phyloP scores from a whole-genome alignment of 2,329 filamentous ascomycete genomes.

The Didymella lethalis region DNA sequence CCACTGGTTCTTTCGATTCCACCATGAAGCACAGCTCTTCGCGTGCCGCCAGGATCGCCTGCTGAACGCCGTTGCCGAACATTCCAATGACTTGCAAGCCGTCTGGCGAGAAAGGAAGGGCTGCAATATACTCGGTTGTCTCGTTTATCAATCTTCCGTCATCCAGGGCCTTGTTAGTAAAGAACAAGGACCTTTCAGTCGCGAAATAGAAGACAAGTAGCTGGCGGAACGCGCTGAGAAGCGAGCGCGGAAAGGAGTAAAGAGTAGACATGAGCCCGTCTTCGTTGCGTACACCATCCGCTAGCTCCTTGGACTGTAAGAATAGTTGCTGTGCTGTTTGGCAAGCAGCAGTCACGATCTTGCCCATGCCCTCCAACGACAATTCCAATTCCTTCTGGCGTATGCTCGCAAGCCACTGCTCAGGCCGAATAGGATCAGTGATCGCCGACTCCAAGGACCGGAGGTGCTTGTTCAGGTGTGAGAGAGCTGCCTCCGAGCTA shows the following conservation, averaged over 20 bases:
- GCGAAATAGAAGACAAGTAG: constrained; percentile 39
- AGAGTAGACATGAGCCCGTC: constrained; percentile 35
- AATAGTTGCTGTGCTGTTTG: constrained; percentile 23
- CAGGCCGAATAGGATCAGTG: background rate
- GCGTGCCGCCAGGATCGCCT: constrained; percentile 26
- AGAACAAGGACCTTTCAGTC: constrained; percentile 37
- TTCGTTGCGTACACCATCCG: constrained; percentile 38
- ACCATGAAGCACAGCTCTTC: constrained; percentile 42
- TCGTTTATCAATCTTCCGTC: background rate
- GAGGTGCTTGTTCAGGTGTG: constrained; percentile 35
- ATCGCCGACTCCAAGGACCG: background rate
- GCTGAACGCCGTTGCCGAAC: constrained; percentile 29
- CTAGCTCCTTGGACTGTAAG: constrained; percentile 31
- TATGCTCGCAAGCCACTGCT: constrained; percentile 35
- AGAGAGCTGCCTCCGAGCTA: constrained; percentile 28
- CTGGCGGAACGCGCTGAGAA: constrained; percentile 34
- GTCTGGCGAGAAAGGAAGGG: constrained; percentile 19
- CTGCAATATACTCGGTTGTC: background rate
- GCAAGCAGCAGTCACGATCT: constrained; percentile 28
- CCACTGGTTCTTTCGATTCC: constrained; percentile 17
- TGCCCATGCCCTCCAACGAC: constrained; percentile 24
- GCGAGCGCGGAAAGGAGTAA: constrained; percentile 35
- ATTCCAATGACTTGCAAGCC: constrained; percentile 29
- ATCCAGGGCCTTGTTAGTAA: constrained; percentile 14
- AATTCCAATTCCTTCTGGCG: constrained; percentile 34